Evolutionary conservation across 225 moss, liverwort and hornwort species (phyloP).

Genomic region (Sphagnum tenellum): DNA sequence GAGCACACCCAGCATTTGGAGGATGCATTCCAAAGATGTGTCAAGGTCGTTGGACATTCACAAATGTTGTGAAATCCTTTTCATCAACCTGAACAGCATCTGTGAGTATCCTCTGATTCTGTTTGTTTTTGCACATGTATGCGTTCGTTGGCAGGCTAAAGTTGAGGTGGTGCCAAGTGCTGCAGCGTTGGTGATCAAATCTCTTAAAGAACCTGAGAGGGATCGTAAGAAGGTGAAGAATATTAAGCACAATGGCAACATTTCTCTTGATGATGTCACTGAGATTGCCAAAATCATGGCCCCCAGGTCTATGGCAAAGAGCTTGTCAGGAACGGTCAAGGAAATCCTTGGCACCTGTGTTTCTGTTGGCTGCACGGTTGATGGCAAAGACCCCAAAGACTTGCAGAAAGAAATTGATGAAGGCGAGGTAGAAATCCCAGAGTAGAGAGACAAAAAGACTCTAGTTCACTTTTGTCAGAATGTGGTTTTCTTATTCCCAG

Average conservation of each 20-base stretch:
- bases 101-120: no score
- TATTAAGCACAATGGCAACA: slow-evolving; percentile 34
- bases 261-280: slow-evolving; percentile 26
- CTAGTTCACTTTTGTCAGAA: no score
- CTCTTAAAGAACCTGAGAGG: slow-evolving; percentile 33
- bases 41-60: no score
- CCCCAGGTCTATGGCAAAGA: slow-evolving; percentile 30
- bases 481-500: no score
- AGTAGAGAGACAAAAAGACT: slow-evolving; percentile 4
- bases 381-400: slow-evolving; percentile 33
- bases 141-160: slow-evolving; percentile 16
- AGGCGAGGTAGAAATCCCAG: slow-evolving; percentile 34
- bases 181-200: slow-evolving; percentile 35
- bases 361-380: slow-evolving; percentile 32
- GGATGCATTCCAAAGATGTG: no score
- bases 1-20: no score
- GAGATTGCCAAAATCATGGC: slow-evolving; percentile 37
- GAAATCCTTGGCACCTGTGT: slow-evolving; percentile 42
- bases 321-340: slow-evolving; percentile 26
- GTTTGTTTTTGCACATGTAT: no score
- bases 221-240: slow-evolving; percentile 44
- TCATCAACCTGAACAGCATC: no score
- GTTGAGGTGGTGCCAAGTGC: slow-evolving; percentile 33
- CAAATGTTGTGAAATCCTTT: no score
- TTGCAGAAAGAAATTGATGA: slow-evolving; percentile 35